Evolutionary conservation across 805 yeast genomes (phyloP).

Genomic region (Candida fluviatilis): DNA sequence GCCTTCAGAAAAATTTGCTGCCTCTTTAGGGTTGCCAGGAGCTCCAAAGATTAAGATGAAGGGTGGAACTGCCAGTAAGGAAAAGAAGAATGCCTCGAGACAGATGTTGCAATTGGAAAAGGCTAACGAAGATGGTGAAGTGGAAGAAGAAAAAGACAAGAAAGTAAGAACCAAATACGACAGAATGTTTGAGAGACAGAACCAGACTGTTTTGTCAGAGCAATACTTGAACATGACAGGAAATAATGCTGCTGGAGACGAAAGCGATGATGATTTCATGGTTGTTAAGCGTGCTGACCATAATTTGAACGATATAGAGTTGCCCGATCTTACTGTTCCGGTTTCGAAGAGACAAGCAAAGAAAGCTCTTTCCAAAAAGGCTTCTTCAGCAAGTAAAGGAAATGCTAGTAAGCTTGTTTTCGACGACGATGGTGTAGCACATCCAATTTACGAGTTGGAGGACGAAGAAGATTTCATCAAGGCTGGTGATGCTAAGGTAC

Average conservation of each 20-base stretch:
- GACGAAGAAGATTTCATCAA: constrained; percentile 82
- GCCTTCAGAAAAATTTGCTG: constrained; percentile 81
- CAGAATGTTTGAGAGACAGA: constrained; percentile 91
- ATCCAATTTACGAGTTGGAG: constrained; percentile 85
- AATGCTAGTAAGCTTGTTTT: constrained; percentile 76
- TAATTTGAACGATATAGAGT: constrained; percentile 56
- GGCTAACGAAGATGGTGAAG: constrained; percentile 55
- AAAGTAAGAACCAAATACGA: constrained; percentile 84
- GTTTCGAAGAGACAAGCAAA: constrained; percentile 82
- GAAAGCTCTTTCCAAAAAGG: constrained; percentile 83
- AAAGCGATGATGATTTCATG: constrained; percentile 70
- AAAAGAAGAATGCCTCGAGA: constrained; percentile 77
- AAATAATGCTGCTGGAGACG: constrained; percentile 24
- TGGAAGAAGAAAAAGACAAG: constrained; percentile 29
- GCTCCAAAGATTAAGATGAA: constrained; percentile 86
- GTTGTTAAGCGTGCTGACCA: constrained; percentile 77
- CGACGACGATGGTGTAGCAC: constrained; percentile 94
- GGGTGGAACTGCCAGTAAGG: constrained; percentile 54
- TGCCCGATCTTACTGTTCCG: constrained; percentile 58
- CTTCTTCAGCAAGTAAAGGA: constrained; percentile 55
- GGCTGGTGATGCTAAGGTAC: constrained; percentile 65
- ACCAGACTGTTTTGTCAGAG: constrained; percentile 87
- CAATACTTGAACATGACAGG: constrained; percentile 77
- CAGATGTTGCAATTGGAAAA: constrained; percentile 55
- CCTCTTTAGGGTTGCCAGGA: constrained; percentile 89